Conservation (phyloP, 2,329 filamentous ascomycete species). For the Fusarium irregulare region DNA sequence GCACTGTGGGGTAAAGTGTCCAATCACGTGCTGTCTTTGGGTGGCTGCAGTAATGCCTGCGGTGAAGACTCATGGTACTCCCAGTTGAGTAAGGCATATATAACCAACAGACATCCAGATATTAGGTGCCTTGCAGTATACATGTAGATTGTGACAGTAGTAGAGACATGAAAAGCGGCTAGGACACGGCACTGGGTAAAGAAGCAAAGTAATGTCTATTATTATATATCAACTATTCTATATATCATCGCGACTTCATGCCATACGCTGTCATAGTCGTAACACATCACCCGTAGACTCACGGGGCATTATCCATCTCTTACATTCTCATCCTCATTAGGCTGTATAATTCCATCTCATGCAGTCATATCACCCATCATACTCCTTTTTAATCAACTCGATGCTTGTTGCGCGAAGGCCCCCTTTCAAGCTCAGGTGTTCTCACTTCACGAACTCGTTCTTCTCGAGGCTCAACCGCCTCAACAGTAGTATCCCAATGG, state of each 20-base stretch:
- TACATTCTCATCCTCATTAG: not conserved
- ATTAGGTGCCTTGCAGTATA: too few species aligned
- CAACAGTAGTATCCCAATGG: constrained; percentile 83
- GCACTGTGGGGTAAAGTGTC: constrained; percentile 20
- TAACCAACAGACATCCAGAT: not conserved
- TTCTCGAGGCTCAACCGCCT: constrained; percentile 49
- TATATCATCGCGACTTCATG: constrained; percentile 17
- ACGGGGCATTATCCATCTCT: constrained; percentile 6
- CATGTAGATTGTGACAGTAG: too few species aligned
- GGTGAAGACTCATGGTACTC: not conserved
- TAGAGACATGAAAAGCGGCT: not conserved
- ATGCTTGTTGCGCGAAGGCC: constrained; percentile 39
- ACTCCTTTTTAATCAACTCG: constrained; percentile 38
- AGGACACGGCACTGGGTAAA: not conserved
- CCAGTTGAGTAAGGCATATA: not conserved
- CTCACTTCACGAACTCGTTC: constrained; percentile 12
- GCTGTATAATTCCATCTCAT: not conserved
- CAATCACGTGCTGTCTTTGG: constrained; percentile 21
- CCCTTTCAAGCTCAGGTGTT: constrained; percentile 44
- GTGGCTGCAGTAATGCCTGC: not conserved
- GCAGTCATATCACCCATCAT: constrained; percentile 8
- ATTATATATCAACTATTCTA: constrained; percentile 5
- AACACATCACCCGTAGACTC: constrained; percentile 9
- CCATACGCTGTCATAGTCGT: constrained; percentile 26
- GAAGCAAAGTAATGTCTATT: constrained; percentile 13